phyloP scores from a whole-genome alignment of 2,329 filamentous ascomycete species.

The Fusarium tupiense region DNA sequence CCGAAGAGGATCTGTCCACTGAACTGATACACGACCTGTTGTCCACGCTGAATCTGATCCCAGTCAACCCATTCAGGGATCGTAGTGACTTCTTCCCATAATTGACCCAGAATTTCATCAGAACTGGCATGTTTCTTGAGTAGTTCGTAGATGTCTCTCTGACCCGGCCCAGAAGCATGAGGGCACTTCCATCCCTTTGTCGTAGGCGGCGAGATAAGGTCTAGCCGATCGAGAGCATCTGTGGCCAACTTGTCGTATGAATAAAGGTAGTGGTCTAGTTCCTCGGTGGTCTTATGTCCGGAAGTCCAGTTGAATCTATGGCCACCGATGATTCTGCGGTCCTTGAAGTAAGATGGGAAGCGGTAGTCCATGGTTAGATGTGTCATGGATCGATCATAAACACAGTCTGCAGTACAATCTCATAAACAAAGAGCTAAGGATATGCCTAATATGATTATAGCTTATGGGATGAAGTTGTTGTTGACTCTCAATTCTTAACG shows the following conservation, averaged over 20 bases:
- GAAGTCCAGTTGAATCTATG: slow-evolving; percentile 75
- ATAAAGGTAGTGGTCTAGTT: slow-evolving; percentile 68
- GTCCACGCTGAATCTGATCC: slow-evolving; percentile 77
- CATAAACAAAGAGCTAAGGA: neutral
- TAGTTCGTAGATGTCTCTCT: slow-evolving; percentile 70
- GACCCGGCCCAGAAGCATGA: slow-evolving; percentile 40
- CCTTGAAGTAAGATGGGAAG: neutral
- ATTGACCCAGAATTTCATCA: slow-evolving; percentile 62
- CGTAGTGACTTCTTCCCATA: slow-evolving; percentile 75
- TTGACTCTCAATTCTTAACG: neutral
- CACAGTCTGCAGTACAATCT: neutral
- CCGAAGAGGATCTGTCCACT: slow-evolving; percentile 72
- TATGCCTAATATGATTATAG: neutral
- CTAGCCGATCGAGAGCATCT: slow-evolving; percentile 70
- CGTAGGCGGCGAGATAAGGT: slow-evolving; percentile 61
- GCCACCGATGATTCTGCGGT: slow-evolving; percentile 37
- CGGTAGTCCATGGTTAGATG: slow-evolving; percentile 18
- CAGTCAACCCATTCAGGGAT: slow-evolving; percentile 82
- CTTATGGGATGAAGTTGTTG: neutral
- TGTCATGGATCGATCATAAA: neutral
- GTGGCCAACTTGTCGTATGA: slow-evolving; percentile 76
- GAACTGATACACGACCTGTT: slow-evolving; percentile 82
- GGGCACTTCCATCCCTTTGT: slow-evolving; percentile 44
- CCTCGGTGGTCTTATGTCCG: slow-evolving; percentile 68
- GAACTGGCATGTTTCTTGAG: slow-evolving; percentile 66